These are phyloP conservation scores for Hericium rajendrae DNA, from an alignment of 768 basidiomycete species.

Conservation along the genomic window DNA sequence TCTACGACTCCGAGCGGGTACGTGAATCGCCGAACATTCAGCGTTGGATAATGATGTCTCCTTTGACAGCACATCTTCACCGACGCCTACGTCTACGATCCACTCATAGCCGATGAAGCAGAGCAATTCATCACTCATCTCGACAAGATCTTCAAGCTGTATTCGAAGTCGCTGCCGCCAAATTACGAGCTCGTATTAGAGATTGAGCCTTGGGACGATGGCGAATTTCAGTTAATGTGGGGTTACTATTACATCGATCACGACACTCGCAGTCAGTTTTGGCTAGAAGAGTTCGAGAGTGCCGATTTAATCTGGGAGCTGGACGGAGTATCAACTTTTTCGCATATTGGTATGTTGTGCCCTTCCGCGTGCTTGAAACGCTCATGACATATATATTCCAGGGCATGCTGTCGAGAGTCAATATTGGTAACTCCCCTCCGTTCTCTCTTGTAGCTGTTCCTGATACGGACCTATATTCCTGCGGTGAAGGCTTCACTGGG, in stretches of 20 bases:
- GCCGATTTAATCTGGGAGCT: conserved; percentile 20
- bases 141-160: conserved; percentile 8
- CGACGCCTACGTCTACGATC: conserved; percentile 43
- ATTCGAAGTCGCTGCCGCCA: conserved; percentile 10
- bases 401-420: background rate
- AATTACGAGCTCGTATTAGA: conserved; percentile 30
- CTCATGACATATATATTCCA: background rate
- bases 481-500: background rate
- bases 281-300: conserved; percentile 36
- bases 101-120: conserved; percentile 22
- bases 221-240: conserved; percentile 7
- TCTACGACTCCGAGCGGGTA: conserved; percentile 38
- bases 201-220: conserved; percentile 19
- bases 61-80: conserved; percentile 37
- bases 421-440: background rate
- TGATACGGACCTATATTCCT: background rate
- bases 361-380: background rate
- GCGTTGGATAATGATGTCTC: background rate
- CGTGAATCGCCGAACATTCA: conserved; percentile 1
- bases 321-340: conserved; percentile 3
- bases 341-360: background rate
- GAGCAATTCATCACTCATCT: conserved; percentile 23
- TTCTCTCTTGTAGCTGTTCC: background rate
- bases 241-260: conserved; percentile 49
- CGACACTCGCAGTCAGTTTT: conserved; percentile 37